Evolutionary conservation across 768 basidiomycete species (phyloP).

Genomic region (Daedalea quercina): DNA sequence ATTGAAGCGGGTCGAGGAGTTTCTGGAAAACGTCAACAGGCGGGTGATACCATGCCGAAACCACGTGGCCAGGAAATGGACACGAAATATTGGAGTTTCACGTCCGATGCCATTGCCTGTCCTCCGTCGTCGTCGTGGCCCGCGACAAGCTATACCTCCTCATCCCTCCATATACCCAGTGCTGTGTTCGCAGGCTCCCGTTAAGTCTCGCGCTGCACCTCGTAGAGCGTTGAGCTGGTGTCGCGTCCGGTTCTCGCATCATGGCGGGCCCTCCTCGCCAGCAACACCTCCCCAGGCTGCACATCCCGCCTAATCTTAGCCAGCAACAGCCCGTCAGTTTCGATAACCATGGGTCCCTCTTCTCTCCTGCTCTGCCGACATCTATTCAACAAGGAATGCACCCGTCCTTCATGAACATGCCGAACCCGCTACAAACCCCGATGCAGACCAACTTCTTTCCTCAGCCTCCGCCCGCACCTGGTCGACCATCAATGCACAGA

Average conservation of each 20-base stretch:
- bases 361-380: conserved; percentile 60
- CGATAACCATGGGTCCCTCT: conserved; percentile 40
- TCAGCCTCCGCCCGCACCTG: conserved; percentile 42
- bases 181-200: background rate
- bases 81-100: background rate
- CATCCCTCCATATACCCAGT: background rate
- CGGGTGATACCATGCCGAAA: too few species aligned
- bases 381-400: conserved; percentile 52
- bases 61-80: too few species aligned
- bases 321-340: conserved; percentile 50
- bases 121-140: background rate
- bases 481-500: conserved; percentile 46
- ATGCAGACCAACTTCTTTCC: conserved; percentile 61
- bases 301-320: conserved; percentile 45
- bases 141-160: background rate
- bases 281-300: conserved; percentile 47
- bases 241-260: background rate
- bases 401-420: conserved; percentile 37
- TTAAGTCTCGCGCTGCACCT: background rate
- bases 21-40: too few species aligned
- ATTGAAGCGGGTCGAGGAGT: too few species aligned
- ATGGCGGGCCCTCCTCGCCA: conserved; percentile 32
- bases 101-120: background rate
- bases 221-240: background rate
- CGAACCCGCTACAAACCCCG: conserved; percentile 55